Percentiles rank a stretch among this genome's conserved stretches.
These are phyloP conservation scores for Alternaria ethzedia DNA, from an alignment of 2,329 filamentous ascomycete species.

Conservation along the genomic window DNA sequence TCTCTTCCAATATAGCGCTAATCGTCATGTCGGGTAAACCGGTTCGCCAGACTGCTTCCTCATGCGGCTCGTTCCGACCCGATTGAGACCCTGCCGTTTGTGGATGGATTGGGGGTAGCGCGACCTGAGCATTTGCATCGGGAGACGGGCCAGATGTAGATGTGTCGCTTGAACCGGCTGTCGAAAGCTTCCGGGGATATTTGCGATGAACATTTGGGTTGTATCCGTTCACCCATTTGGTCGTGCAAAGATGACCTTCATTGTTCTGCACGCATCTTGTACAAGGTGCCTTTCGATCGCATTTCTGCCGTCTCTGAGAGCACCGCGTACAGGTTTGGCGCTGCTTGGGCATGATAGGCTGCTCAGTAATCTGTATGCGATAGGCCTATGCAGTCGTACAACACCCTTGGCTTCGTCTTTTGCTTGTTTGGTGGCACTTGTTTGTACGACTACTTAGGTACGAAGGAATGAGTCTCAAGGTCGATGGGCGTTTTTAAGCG, in stretches of 20 bases:
- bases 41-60: slow-evolving; percentile 19
- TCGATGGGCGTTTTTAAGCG: neutral
- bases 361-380: neutral
- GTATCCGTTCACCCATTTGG: slow-evolving; percentile 42
- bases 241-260: slow-evolving; percentile 42
- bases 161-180: slow-evolving; percentile 11
- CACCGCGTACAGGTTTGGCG: slow-evolving; percentile 41
- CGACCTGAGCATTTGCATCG: slow-evolving; percentile 2
- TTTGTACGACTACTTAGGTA: neutral
- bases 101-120: neutral
- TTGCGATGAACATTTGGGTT: slow-evolving; percentile 41
- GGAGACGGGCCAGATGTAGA: slow-evolving; percentile 6
- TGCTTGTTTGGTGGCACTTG: neutral
- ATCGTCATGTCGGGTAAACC: slow-evolving; percentile 35
- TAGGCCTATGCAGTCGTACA: neutral
- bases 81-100: neutral
- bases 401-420: neutral
- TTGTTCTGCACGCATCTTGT: slow-evolving; percentile 40
- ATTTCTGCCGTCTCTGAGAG: slow-evolving; percentile 39
- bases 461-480: neutral
- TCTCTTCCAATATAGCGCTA: slow-evolving; percentile 28
- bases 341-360: slow-evolving; percentile 37
- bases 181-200: slow-evolving; percentile 23
- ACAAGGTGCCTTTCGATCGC: slow-evolving; percentile 37
- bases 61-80: slow-evolving; percentile 5